A percentile compares a stretch with the other conserved stretches of the same genome.
Conservation (phyloP, 208 protist genomes). For the Leishmania gerbilli region DNA sequence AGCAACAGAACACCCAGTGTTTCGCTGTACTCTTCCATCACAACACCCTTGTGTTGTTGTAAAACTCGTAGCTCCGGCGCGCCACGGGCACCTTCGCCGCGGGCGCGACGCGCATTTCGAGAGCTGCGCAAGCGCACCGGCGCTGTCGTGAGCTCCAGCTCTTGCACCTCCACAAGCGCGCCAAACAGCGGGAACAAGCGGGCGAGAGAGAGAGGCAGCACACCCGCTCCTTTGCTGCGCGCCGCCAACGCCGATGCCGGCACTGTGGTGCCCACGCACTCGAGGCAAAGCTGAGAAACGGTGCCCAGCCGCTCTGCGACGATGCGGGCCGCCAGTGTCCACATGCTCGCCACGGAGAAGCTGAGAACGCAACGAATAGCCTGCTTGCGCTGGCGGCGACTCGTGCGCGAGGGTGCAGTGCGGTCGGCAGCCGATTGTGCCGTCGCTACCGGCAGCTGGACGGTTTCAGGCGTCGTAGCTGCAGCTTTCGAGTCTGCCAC, state of each 20-base stretch:
- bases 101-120: constrained; percentile 13
- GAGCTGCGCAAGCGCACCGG: constrained; percentile 7
- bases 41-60: constrained; percentile 26
- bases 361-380: constrained; percentile 7
- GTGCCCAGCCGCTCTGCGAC: constrained; percentile 10
- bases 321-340: constrained; percentile 13
- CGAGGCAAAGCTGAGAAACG: constrained; percentile 1
- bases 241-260: background rate
- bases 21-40: constrained; percentile 35
- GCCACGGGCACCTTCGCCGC: background rate
- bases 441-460: background rate
- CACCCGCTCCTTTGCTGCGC: background rate
- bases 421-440: background rate
- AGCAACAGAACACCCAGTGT: constrained; percentile 34
- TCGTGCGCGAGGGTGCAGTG: background rate
- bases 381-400: constrained; percentile 13
- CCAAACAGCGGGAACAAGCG: constrained; percentile 52
- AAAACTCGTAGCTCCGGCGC: constrained; percentile 12
- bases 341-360: constrained; percentile 8
- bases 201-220: constrained; percentile 33
- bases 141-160: constrained; percentile 9
- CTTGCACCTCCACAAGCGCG: constrained; percentile 34
- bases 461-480: background rate
- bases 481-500: background rate
- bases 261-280: background rate